Evolutionary conservation across 345 rosid genomes (phyloP), one percentile per base, ranked within the genome.

Genomic region (Populus simonii): DNA sequence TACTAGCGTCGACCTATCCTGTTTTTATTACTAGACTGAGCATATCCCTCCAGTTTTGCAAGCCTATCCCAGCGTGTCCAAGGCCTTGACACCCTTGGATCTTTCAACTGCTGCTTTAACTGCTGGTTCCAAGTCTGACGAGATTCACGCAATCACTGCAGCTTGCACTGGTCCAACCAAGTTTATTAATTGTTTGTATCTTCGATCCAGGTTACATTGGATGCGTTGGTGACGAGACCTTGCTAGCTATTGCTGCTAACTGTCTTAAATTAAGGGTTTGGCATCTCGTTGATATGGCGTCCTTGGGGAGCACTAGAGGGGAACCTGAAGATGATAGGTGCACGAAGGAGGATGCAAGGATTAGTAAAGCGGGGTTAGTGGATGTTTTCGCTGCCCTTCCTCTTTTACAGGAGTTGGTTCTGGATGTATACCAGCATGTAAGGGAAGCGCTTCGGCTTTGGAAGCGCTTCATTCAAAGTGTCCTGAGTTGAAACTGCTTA

Each of bases 1-100:
- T 3, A 74, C 73, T 9, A 85, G 82, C 7, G 75, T 96, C 1
- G 97, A 91, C 80, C 87, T 93, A 62, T 93, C 99, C 11, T 78
- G 39, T 39, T 96, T 96, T 74, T 96, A 92, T 74, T 90, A 89
- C 90, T 96, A 94, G 97, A 89, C 97, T 1, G 99, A 96, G 73
- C 98, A 96, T 70, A 81, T 96, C 6, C 96, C 97, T 38, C 94
- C 94, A 35, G 97, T 86, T 43, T 90, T 96, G 41, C 90, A 81
- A 69, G 82, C 79, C 1, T 84, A 80, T 70, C 86, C 94, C 9
- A 72, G 74, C 4, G 83, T 83, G 6, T 86, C 97, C 2, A 83
- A 79, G 8, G 78, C 82, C 18, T 87, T 96, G 47, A 76, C 80
- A 0, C 81, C 82, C 17, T 80, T 96, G 73, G 86, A 96, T 91